A percentile compares a stretch with the other conserved stretches of the same genome.
phyloP scores from a whole-genome alignment of 2,329 filamentous ascomycete genomes.

The Microdochium bolleyi region DNA sequence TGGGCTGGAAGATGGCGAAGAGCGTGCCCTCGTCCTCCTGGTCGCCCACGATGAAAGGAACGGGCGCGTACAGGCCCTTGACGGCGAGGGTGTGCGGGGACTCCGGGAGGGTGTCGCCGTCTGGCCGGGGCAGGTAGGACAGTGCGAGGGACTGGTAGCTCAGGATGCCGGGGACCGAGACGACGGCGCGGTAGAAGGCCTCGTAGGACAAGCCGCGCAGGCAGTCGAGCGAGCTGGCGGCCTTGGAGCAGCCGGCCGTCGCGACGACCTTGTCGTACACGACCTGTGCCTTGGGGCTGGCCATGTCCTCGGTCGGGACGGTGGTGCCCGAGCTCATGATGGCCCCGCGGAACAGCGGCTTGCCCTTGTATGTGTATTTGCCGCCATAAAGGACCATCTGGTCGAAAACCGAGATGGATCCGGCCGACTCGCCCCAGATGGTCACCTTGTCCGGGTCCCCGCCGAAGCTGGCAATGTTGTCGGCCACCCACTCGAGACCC shows the following conservation, averaged over 20 bases:
- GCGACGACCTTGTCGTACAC: conserved; percentile 55
- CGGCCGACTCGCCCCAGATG: conserved; percentile 69
- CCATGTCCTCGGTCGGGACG: conserved; percentile 54
- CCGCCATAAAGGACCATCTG: conserved; percentile 71
- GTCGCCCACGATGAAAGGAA: conserved; percentile 61
- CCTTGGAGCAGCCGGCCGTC: conserved; percentile 51
- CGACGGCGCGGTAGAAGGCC: conserved; percentile 56
- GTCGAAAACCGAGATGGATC: conserved; percentile 65
- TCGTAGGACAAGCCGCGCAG: conserved; percentile 54
- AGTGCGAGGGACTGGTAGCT: conserved; percentile 62
- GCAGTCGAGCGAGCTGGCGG: conserved; percentile 53
- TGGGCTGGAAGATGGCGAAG: conserved; percentile 61
- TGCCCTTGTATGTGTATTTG: conserved; percentile 65
- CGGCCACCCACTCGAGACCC: conserved; percentile 67
- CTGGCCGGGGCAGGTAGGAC: conserved; percentile 67
- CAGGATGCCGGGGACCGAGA: conserved; percentile 61
- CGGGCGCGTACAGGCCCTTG: conserved; percentile 45
- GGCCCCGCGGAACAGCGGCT: conserved; percentile 63
- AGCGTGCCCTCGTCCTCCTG: conserved; percentile 77
- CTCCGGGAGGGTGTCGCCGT: conserved; percentile 52
- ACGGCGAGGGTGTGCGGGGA: conserved; percentile 53
- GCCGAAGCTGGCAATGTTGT: conserved; percentile 71
- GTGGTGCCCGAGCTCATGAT: conserved; percentile 72
- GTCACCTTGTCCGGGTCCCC: conserved; percentile 74
- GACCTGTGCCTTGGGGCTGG: conserved; percentile 56